Conservation (phyloP, 2,329 filamentous ascomycete genomes). For the Piedraia hortae region DNA sequence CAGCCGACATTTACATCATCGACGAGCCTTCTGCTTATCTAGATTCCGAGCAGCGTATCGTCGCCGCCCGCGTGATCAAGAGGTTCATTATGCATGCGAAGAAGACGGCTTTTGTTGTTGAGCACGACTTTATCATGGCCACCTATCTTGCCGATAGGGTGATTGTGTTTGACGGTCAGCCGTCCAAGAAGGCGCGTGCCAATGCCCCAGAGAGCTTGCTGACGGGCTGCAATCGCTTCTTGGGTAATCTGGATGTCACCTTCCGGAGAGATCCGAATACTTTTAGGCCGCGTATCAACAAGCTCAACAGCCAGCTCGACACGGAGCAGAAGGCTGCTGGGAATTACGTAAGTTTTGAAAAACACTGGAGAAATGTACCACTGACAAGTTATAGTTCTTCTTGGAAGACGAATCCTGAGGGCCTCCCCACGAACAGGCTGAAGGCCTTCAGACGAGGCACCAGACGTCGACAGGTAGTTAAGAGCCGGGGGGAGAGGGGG, state of each 20-base stretch:
- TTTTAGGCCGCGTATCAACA: slow-evolving; percentile 95
- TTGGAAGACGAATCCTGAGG: slow-evolving; percentile 60
- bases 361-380: too few relatives aligned
- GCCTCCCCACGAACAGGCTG: slow-evolving; percentile 16
- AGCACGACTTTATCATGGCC: slow-evolving; percentile 99
- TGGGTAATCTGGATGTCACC: slow-evolving; percentile 90
- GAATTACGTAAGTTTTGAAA: slow-evolving; percentile 68
- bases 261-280: slow-evolving; percentile 95
- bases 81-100: slow-evolving; percentile 99
- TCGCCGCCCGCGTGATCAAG: slow-evolving; percentile 93
- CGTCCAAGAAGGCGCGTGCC: slow-evolving; percentile 64
- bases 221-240: slow-evolving; percentile 85
- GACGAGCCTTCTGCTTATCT: slow-evolving; percentile 95
- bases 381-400: slow-evolving; percentile 42
- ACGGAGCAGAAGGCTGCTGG: slow-evolving; percentile 86
- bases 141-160: slow-evolving; percentile 69
- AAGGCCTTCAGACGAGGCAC: slow-evolving; percentile 4
- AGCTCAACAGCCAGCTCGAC: slow-evolving; percentile 79
- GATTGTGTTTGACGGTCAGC: slow-evolving; percentile 91
- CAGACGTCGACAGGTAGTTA: slow-evolving; percentile 9
- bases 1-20: slow-evolving; percentile 94
- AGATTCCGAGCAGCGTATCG: slow-evolving; percentile 96
- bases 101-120: slow-evolving; percentile 96
- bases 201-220: slow-evolving; percentile 77
- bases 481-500: slow-evolving; percentile 23